Base-by-base conservation (phyloP, 192 early-diverging fungal species). In the Phlyctochytrium arcticum region DNA sequence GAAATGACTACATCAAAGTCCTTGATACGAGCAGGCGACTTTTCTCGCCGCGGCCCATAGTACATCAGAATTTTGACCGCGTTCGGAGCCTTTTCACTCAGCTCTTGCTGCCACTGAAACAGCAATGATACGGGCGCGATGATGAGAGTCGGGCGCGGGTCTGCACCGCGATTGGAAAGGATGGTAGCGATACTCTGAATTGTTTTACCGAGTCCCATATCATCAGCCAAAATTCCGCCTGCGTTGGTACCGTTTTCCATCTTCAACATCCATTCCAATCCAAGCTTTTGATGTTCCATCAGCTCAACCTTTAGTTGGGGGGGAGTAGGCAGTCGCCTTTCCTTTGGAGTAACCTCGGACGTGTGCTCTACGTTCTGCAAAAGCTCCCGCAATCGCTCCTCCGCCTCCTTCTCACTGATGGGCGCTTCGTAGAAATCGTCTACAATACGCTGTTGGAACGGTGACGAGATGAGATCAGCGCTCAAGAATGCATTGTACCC, bases 191-290 rank as follows among this genome's bases (percentile, higher is more conserved):
- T 77, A 6, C 80, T 68, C 62, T 92, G 89, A 1, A 92, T 57
- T 0, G 90, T 90, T 62, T 91, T 91, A 3, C 90, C 90, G 37
- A 90, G 64, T 6, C 89, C 89, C 72, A 74, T 74, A 39, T 74
- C 72, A 46, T 74, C 72, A 21, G 75, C 75, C 15, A 77, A 37
- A 50, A 77, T 60, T 19, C 53, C 53, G 15, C 51, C 62, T n/a
- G 36, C 33, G 3, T 67, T 57, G 56, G 29, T 36, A 3, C 69
- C 72, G 12, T 62, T 32, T 36, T 77, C 75, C 75, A 77, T 77
- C 57, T 66, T 71, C 37, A 77, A 21, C 75, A 77, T 77, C 75
- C 75, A 74, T 42, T 72, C 67, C 15, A 63, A 24, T 39, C 55
- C 73, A 12, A 72, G 37, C 55, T 74, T 73, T 60, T 77, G 75